Percentiles rank a stretch among this genome's conserved stretches.
phyloP scores from a whole-genome alignment of 2,329 filamentous ascomycete genomes.

The Chaetothyriales sp. region DNA sequence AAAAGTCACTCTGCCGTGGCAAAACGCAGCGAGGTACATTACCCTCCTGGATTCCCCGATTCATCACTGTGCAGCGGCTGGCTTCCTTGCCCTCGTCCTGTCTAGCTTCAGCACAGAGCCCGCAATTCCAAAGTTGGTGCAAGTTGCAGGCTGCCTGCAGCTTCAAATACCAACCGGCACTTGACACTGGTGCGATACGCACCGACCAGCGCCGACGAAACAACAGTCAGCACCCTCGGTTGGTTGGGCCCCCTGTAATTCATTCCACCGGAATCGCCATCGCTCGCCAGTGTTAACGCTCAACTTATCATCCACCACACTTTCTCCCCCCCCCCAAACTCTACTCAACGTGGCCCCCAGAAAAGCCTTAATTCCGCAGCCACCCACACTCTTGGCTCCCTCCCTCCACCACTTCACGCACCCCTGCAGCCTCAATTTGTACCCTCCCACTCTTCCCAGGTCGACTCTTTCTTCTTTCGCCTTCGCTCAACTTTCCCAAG shows the following conservation, averaged over 20 bases:
- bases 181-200: no score
- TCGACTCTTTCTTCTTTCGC: background rate
- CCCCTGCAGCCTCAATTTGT: background rate
- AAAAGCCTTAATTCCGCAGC: background rate
- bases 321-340: background rate
- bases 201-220: background rate
- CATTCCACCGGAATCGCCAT: background rate
- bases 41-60: background rate
- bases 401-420: background rate
- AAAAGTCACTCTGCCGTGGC: background rate
- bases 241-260: background rate
- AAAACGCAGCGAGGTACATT: background rate
- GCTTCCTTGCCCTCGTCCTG: background rate
- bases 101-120: no score
- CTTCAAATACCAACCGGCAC: no score
- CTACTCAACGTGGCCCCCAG: background rate
- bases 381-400: background rate
- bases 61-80: background rate
- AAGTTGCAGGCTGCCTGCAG: no score
- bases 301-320: background rate
- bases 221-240: background rate
- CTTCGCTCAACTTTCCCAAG: slow-evolving; percentile 1
- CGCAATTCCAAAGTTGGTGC: no score
- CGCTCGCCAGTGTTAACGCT: background rate
- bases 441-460: background rate